These are phyloP conservation scores for Erigeron canadensis DNA, from an alignment of 129 eudicot genomes.

Conservation along the genomic window DNA sequence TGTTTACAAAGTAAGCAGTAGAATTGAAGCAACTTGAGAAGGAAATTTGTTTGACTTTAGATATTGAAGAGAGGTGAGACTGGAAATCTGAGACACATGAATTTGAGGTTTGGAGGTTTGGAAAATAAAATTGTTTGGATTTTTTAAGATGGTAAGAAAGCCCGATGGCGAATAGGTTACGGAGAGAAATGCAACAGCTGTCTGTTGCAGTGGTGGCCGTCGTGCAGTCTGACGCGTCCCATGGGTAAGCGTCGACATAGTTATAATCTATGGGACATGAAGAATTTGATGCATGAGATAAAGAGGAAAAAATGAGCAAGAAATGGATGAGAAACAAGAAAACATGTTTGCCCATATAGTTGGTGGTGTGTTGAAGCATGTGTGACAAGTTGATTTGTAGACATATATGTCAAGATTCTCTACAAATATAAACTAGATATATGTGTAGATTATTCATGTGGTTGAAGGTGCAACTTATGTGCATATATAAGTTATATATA, in stretches of 20 bases:
- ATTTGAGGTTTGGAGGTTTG: constrained; percentile 37
- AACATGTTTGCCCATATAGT: too few species aligned
- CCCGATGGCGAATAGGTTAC: constrained; percentile 60
- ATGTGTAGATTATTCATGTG: too few species aligned
- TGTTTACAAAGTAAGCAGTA: constrained; percentile 37
- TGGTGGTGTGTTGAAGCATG: too few species aligned
- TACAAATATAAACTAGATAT: too few species aligned
- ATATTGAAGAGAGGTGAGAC: constrained; percentile 22
- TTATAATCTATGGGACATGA: constrained; percentile 67
- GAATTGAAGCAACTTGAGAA: constrained; percentile 43
- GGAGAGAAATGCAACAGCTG: constrained; percentile 64
- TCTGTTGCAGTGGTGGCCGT: constrained; percentile 27
- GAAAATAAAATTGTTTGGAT: constrained; percentile 52
- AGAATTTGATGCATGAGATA: constrained; percentile 22
- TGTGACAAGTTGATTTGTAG: too few species aligned
- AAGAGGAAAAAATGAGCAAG: constrained; percentile 16
- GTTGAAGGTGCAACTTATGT: too few species aligned
- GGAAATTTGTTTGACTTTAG: constrained; percentile 11
- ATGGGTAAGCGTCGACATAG: constrained; percentile 59
- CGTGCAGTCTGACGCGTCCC: constrained; percentile 59
- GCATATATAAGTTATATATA: too few species aligned
- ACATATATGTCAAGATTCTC: too few species aligned
- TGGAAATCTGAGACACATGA: constrained; percentile 53
- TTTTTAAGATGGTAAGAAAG: constrained; percentile 61
- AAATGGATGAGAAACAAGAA: constrained; percentile 15